Evolutionary conservation across 148 eudicot genomes (phyloP).

Genomic region (Chenopodium quinoa): DNA sequence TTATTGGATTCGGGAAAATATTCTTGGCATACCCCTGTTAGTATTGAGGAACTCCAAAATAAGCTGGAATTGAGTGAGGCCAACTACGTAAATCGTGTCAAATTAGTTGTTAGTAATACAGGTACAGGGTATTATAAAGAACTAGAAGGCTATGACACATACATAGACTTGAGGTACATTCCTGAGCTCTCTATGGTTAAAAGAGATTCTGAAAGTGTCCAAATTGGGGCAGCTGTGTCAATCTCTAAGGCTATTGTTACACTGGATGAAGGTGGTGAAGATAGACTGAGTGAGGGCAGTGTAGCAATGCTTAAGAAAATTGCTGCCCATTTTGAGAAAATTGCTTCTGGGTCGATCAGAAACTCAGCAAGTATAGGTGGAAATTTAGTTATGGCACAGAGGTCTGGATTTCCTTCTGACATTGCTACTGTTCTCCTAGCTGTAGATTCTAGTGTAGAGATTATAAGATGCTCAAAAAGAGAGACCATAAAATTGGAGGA

Average conservation of each 20-base stretch:
- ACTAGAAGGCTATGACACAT: slow-evolving; percentile 41
- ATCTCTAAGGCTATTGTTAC: slow-evolving; percentile 60
- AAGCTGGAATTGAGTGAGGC: slow-evolving; percentile 33
- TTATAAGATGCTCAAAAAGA: slow-evolving; percentile 33
- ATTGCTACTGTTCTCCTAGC: slow-evolving; percentile 77
- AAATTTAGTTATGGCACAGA: slow-evolving; percentile 90
- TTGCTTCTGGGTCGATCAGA: slow-evolving; percentile 65
- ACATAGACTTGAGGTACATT: slow-evolving; percentile 67
- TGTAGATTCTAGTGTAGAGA: slow-evolving; percentile 50
- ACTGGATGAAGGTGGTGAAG: slow-evolving; percentile 40
- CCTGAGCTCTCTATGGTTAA: slow-evolving; percentile 62
- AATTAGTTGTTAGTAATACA: slow-evolving; percentile 77
- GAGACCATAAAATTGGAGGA: slow-evolving; percentile 62
- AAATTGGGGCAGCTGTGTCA: slow-evolving; percentile 79
- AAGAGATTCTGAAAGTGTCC: slow-evolving; percentile 44
- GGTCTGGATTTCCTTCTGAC: slow-evolving; percentile 78
- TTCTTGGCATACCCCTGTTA: slow-evolving; percentile 71
- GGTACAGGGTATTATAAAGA: slow-evolving; percentile 88
- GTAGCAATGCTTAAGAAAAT: slow-evolving; percentile 43
- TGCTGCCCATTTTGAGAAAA: slow-evolving; percentile 74
- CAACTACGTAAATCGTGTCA: slow-evolving; percentile 35
- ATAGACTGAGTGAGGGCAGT: slow-evolving; percentile 12
- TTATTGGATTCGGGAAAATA: slow-evolving; percentile 41
- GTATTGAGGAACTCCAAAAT: slow-evolving; percentile 55
- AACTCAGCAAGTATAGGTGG: slow-evolving; percentile 95